Percentiles rank a stretch among this genome's conserved stretches.
phyloP scores from a whole-genome alignment of 164 flowering plant species.

The Aristolochia fimbriata region DNA sequence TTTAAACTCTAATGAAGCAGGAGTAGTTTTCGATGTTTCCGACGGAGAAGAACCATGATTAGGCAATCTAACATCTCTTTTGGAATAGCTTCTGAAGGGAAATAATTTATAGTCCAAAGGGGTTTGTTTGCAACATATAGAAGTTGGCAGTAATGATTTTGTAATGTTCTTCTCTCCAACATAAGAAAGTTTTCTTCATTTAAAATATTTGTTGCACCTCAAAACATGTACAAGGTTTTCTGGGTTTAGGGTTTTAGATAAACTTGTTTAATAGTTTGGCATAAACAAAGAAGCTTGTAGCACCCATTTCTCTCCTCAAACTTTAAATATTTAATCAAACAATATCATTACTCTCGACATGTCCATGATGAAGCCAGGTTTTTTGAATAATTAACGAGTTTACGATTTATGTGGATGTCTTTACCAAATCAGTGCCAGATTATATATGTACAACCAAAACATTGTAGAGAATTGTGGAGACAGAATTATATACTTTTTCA shows the following conservation, averaged over 20 bases:
- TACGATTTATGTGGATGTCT: background rate
- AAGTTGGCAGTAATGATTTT: background rate
- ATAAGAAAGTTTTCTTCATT: no score
- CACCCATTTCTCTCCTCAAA: background rate
- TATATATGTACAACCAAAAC: background rate
- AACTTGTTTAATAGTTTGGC: background rate
- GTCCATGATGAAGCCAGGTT: background rate
- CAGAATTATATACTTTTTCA: no score
- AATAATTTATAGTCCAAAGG: no score
- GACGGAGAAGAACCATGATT: background rate
- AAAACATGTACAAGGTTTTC: background rate
- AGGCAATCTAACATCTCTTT: constrained; percentile 5
- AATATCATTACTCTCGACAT: background rate
- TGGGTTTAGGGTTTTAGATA: background rate
- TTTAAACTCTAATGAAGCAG: no score
- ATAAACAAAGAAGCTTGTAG: background rate
- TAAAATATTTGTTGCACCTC: background rate
- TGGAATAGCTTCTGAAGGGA: background rate
- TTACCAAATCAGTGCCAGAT: background rate
- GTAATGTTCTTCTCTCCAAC: no score
- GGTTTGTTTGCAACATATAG: background rate
- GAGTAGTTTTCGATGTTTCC: no score
- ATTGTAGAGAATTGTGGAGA: no score
- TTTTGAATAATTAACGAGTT: background rate
- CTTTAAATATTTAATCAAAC: background rate